Conservation (phyloP, 306 rosid genomes). For the Crotalaria pallida region DNA sequence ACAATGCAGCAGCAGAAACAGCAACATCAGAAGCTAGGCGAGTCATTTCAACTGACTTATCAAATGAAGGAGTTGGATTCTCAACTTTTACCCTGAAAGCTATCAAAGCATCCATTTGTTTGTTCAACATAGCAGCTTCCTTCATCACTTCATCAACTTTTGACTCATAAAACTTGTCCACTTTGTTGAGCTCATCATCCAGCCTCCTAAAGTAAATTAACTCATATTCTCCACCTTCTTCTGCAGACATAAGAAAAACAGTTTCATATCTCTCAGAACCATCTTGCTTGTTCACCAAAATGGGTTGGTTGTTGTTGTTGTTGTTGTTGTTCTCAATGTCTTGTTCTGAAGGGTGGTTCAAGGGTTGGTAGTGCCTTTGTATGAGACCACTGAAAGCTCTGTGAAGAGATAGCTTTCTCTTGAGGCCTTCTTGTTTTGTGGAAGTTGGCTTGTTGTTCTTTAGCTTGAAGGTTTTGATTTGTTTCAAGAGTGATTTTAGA, state of each 20-base stretch:
- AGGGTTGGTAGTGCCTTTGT: conserved; percentile 18
- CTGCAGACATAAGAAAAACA: conserved; percentile 44
- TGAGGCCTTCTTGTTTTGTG: conserved; percentile 28
- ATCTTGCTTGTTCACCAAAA: conserved; percentile 28
- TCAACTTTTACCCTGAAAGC: conserved; percentile 67
- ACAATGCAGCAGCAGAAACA: conserved; percentile 36
- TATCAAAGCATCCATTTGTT: conserved; percentile 69
- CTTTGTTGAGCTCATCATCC: conserved; percentile 65
- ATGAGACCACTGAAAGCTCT: conserved; percentile 78
- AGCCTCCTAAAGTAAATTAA: conserved; percentile 43
- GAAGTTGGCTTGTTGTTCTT: conserved; percentile 11
- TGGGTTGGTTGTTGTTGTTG: conserved; percentile 48
- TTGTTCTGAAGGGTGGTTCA: conserved; percentile 9
- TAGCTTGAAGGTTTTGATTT: conserved; percentile 24
- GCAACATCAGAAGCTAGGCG: conserved; percentile 52
- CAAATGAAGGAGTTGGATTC: conserved; percentile 31
- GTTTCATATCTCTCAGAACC: conserved; percentile 38
- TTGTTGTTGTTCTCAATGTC: conserved; percentile 44
- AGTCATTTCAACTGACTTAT: conserved; percentile 45
- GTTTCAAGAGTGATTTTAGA: conserved; percentile 49
- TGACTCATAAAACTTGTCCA: conserved; percentile 37
- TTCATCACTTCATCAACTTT: conserved; percentile 57
- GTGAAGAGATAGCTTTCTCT: conserved; percentile 42
- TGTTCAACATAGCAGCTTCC: conserved; percentile 53
- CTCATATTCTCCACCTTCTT: conserved; percentile 63